Conservation (phyloP, 2,329 filamentous ascomycete genomes). For the Chalaropsis thielavioides region DNA sequence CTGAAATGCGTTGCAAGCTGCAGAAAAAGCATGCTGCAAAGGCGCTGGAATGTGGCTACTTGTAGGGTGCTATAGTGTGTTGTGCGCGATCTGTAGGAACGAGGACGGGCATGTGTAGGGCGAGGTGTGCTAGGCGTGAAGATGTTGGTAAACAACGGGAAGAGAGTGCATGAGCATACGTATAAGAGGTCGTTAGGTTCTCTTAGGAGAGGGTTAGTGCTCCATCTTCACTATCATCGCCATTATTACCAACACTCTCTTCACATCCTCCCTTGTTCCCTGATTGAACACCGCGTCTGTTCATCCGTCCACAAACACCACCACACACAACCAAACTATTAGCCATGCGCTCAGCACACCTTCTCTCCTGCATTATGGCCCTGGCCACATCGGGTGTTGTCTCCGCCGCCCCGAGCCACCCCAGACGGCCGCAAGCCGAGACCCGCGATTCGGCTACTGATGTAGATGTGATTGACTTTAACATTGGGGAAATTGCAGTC, state of each 20-base stretch:
- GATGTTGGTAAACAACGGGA: neutral
- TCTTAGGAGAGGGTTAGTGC: neutral
- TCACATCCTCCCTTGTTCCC: neutral
- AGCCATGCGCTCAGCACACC: conserved; percentile 1
- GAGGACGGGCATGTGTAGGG: neutral
- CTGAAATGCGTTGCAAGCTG: neutral
- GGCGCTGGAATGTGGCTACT: neutral
- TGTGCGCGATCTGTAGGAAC: neutral
- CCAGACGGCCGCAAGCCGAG: neutral
- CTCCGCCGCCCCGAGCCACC: neutral
- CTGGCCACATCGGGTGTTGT: neutral
- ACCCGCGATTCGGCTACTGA: neutral
- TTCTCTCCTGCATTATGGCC: conserved; percentile 1
- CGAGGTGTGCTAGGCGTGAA: neutral
- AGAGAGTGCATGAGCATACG: too few relatives aligned
- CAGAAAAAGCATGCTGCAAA: neutral
- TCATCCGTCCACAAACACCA: neutral
- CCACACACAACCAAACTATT: neutral
- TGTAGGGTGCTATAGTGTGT: too few relatives aligned
- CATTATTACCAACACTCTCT: neutral
- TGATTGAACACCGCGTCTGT: neutral
- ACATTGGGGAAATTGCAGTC: neutral
- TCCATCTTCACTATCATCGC: neutral
- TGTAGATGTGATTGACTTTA: neutral
- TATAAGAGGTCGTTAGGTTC: neutral